Conservation (phyloP, 352 stramenopile species). For the Phytophthora gonapodyides region DNA sequence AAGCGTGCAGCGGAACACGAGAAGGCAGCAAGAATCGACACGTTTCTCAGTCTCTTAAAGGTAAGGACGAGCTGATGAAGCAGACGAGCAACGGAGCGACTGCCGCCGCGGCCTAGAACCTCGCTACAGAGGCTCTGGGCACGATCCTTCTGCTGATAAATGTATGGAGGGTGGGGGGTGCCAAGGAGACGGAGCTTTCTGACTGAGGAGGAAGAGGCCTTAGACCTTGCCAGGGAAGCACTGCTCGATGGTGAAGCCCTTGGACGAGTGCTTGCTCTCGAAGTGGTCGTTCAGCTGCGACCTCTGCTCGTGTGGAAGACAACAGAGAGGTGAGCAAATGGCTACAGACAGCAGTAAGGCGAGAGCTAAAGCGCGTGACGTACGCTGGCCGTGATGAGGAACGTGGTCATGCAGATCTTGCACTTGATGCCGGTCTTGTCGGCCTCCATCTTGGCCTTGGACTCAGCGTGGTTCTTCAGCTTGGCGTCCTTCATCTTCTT, state of each 20-base stretch:
- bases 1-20: neutral
- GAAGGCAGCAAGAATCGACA: conserved; percentile 5
- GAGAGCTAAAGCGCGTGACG: too few species aligned
- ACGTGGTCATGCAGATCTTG: conserved; percentile 89
- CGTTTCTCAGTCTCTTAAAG: conserved; percentile 7
- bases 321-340: conserved; percentile 4
- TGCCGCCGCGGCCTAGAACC: neutral
- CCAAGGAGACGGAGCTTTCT: too few species aligned
- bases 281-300: conserved; percentile 82
- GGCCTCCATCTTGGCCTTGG: conserved; percentile 84
- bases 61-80: conserved; percentile 4
- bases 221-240: conserved; percentile 57
- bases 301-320: conserved; percentile 37
- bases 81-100: neutral
- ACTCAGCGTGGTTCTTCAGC: conserved; percentile 75
- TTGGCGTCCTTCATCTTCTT: conserved; percentile 90
- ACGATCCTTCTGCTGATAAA: conserved; percentile 14
- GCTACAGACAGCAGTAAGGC: neutral
- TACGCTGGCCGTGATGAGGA: conserved; percentile 86
- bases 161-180: conserved; percentile 1
- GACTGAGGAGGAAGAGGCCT: neutral
- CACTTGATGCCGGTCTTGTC: conserved; percentile 82
- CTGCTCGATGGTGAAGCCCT: conserved; percentile 76
- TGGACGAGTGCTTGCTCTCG: conserved; percentile 77
- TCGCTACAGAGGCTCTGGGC: conserved; percentile 16